Percentiles rank a stretch among this genome's conserved stretches.
These are phyloP conservation scores for Kwoniella europaea DNA, from an alignment of 768 basidiomycete genomes.

Conservation along the genomic window DNA sequence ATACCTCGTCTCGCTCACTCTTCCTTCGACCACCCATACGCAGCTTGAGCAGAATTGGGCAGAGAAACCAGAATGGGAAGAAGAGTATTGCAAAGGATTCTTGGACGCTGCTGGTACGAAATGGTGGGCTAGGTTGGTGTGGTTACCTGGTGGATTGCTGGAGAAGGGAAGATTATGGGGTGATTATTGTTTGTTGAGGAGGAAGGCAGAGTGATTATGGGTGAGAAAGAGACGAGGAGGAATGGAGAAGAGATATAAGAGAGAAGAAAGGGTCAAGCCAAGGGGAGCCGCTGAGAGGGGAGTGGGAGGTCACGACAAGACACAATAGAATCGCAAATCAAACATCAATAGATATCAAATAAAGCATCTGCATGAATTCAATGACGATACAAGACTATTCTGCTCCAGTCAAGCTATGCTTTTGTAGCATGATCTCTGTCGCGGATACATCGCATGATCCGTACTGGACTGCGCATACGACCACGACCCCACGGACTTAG, in stretches of 20 bases:
- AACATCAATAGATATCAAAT: not conserved
- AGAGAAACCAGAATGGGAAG: constrained; percentile 69
- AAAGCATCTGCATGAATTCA: not conserved
- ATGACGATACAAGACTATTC: not conserved
- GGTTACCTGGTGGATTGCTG: constrained; percentile 76
- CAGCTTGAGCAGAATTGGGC: constrained; percentile 78
- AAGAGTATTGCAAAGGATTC: constrained; percentile 78
- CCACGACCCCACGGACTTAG: not conserved
- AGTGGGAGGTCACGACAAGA: too few species aligned
- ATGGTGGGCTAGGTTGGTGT: constrained; percentile 74
- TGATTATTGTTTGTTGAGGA: constrained; percentile 85
- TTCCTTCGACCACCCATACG: constrained; percentile 68
- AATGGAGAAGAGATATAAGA: not conserved
- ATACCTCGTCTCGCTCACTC: constrained; percentile 89
- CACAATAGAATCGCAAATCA: not conserved
- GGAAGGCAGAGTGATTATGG: constrained; percentile 24
- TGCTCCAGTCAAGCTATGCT: too few species aligned
- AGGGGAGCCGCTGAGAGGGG: not conserved
- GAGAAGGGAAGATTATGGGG: constrained; percentile 75
- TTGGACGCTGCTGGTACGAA: constrained; percentile 79
- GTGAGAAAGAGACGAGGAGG: not conserved
- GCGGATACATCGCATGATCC: too few species aligned
- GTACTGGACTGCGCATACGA: not conserved
- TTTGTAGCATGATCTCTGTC: too few species aligned
- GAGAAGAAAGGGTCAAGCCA: not conserved